Evolutionary conservation across 768 basidiomycete species (phyloP), one percentile per base, ranked within the genome.

Genomic region (Amanita muscaria): DNA sequence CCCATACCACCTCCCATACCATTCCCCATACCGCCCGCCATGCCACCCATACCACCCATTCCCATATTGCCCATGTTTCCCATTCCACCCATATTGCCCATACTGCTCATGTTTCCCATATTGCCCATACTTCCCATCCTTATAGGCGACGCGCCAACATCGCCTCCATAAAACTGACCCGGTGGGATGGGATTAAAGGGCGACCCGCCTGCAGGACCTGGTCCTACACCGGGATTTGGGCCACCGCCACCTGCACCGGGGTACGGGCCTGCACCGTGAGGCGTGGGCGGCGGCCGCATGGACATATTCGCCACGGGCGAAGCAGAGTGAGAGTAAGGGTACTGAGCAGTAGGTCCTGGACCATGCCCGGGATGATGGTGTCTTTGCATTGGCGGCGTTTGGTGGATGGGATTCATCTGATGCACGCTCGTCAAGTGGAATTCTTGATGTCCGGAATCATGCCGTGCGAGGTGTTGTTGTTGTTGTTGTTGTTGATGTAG

Each of bases 161-260:
- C 58, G 9, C 24, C 15, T 18, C 56, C 59, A 38, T 60, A 63
- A 48, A 62, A 66, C 32, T 63, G 64, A 10, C 53, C 54, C 10
- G 59, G 55, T 6, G 55, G 53, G 7, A 59, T 56, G 0, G 62
- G 49, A 47, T 59, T 65, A 49, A 65, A 65, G 8, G 59, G 62
- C 5, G 59, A 49, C 8, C 59, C 60, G 12, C 58, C 52, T 7
- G 55, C 60, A 61, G 51, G 40, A 47, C 46, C 41, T 1, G 21
- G 19, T 39, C 44, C 44, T 22, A 30, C 21, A 9, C 29, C 36
- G 1, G 15, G n/a, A 8, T 24, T 30, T 11, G 18, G 12, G 34
- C 29, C 30, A 12, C 29, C n/a, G 2, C 40, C 38, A 9, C 39
- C 46, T 3, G 16, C 37, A 22, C 36, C 25, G 9, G 38, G 9